Evolutionary conservation across 345 rosid species (phyloP).

Genomic region (Hevea brasiliensis): DNA sequence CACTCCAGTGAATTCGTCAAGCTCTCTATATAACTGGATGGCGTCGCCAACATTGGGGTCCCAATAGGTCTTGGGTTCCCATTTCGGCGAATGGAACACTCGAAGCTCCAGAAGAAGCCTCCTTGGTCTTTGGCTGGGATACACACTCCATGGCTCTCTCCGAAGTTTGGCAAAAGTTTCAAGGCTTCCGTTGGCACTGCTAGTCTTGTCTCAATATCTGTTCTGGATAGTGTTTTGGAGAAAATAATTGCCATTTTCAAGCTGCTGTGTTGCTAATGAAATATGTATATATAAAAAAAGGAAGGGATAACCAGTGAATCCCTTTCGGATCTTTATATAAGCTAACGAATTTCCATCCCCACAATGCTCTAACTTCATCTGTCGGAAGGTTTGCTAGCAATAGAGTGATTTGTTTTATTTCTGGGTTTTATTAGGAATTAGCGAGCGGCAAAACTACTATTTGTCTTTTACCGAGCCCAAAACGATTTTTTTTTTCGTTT

Average conservation of each 20-base stretch:
- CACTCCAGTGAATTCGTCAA: neutral
- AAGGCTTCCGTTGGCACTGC: neutral
- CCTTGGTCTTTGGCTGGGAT: neutral
- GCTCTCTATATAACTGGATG: neutral
- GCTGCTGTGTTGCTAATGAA: too few species aligned
- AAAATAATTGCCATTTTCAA: neutral
- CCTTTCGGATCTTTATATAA: too few species aligned
- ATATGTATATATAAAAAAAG: too few species aligned
- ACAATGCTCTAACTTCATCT: too few species aligned
- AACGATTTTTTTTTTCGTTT: too few species aligned
- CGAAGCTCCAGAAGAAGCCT: neutral
- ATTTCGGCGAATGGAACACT: neutral
- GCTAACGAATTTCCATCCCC: too few species aligned
- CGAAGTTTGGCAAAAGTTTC: neutral
- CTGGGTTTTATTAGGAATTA: too few species aligned
- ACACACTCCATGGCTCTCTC: neutral
- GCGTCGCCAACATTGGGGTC: neutral
- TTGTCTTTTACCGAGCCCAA: too few species aligned
- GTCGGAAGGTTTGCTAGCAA: too few species aligned
- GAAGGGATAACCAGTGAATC: too few species aligned
- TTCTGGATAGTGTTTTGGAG: neutral
- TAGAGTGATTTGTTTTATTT: too few species aligned
- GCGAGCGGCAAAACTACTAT: too few species aligned
- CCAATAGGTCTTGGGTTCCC: neutral
- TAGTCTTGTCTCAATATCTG: neutral